These are phyloP conservation scores for Brasenia schreberi DNA, from an alignment of 164 flowering plant genomes.

Conservation along the genomic window DNA sequence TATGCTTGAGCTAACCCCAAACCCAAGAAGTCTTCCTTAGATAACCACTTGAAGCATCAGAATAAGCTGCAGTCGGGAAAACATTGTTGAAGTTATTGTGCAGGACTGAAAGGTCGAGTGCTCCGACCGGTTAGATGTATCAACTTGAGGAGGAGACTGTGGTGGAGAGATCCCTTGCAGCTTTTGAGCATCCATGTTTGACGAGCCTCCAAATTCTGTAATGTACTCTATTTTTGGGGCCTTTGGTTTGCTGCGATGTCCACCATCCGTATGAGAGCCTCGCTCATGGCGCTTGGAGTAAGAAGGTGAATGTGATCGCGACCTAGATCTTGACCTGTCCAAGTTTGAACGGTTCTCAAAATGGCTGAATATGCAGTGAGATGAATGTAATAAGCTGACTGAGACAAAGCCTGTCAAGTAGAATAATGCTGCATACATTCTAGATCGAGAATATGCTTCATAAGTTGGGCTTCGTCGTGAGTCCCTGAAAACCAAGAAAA, in stretches of 20 bases:
- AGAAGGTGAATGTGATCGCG: slow-evolving; percentile 78
- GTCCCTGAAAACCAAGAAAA: slow-evolving; percentile 39
- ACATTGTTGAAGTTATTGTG: slow-evolving; percentile 72
- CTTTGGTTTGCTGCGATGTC: slow-evolving; percentile 51
- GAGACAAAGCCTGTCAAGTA: neutral
- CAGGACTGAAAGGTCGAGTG: slow-evolving; percentile 93
- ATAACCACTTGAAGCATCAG: slow-evolving; percentile 35
- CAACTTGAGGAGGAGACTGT: slow-evolving; percentile 71
- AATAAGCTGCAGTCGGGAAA: slow-evolving; percentile 78
- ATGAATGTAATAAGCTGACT: neutral
- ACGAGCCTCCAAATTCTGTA: slow-evolving; percentile 90
- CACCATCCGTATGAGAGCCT: slow-evolving; percentile 51
- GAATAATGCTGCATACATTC: slow-evolving; percentile 37
- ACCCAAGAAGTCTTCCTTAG: slow-evolving; percentile 40
- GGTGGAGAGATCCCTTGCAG: slow-evolving; percentile 81
- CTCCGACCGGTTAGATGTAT: slow-evolving; percentile 92
- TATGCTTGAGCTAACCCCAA: slow-evolving; percentile 34
- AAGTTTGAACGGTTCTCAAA: slow-evolving; percentile 1
- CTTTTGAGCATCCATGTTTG: slow-evolving; percentile 48
- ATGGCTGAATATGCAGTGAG: neutral
- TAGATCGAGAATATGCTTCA: slow-evolving; percentile 86
- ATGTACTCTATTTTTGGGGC: slow-evolving; percentile 83
- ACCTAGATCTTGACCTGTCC: slow-evolving; percentile 56
- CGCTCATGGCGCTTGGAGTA: slow-evolving; percentile 62
- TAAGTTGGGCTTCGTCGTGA: slow-evolving; percentile 86